Evolutionary conservation across 1,139 yeast genomes (phyloP), one percentile per base, ranked within the genome.

Genomic region (Kodamaea anthophila): DNA sequence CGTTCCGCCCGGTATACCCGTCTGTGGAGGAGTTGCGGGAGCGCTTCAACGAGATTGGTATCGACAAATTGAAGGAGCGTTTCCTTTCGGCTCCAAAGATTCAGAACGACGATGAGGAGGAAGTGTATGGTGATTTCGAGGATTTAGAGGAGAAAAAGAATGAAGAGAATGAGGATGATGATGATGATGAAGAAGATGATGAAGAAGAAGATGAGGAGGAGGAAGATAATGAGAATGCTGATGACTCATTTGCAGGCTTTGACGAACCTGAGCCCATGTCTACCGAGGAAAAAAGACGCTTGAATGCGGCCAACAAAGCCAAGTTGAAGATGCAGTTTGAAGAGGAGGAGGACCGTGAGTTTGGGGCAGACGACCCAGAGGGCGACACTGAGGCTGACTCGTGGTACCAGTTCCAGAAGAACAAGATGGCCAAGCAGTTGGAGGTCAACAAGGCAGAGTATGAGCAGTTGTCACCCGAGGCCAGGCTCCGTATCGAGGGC

Each of bases 391-490:
- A 79, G 49, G 83, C 82, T 26, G 96, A 91, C 45, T 87, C 96
- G 1, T 93, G 98, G 98, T 93, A 91, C 53, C 97, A 91, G 52
- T 75, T 84, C 55, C 96, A 93, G 57, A 93, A 93, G 60, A 93
- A 94, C 38, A 91, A 88, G 50, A 88, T 93, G 77, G 91, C 96
- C 36, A 88, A 91, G 54, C 98, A 93, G 60, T 65, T 85, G 42
- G 97, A 91, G 41, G 87, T 93, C 59, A 93, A 93, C 58, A 84
- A 84, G 53, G 76, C 84, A 4, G 87, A 80, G 51, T 69, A 74
- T 36, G 81, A 75, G 15, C 71, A 74, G 25, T 72, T 93, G 80
- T 94, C 87, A 37, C 67, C 66, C 13, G 83, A 72, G 13, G 75
- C 85, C 13, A 72, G 97, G 47, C 67, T 77, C 36, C 77, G 77